Evolutionary conservation across 2,329 filamentous ascomycete genomes (phyloP).

Genomic region (Curvularia verruculosa): DNA sequence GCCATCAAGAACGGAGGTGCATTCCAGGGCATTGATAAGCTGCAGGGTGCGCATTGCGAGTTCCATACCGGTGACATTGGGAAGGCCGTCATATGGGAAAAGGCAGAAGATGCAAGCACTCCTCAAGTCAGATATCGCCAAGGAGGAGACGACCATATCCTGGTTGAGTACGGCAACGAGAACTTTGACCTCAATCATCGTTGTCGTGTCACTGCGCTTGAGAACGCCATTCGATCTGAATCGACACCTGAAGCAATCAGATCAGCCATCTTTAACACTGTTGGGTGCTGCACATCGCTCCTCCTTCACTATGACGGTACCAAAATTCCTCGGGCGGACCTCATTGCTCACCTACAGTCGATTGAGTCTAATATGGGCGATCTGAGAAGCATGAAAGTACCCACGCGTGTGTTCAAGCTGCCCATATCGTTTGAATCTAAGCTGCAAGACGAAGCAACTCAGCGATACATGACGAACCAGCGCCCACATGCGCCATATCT

Average conservation of each 20-base stretch:
- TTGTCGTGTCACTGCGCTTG: slow-evolving; percentile 61
- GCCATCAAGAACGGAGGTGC: slow-evolving; percentile 38
- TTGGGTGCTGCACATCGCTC: slow-evolving; percentile 58
- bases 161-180: slow-evolving; percentile 65
- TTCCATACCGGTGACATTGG: slow-evolving; percentile 37
- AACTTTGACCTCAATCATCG: slow-evolving; percentile 63
- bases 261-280: slow-evolving; percentile 56
- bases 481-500: slow-evolving; percentile 66
- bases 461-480: slow-evolving; percentile 67
- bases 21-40: slow-evolving; percentile 31
- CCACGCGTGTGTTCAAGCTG: slow-evolving; percentile 52
- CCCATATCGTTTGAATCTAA: slow-evolving; percentile 53
- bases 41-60: slow-evolving; percentile 35
- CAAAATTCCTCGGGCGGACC: slow-evolving; percentile 43
- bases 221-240: slow-evolving; percentile 53
- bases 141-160: slow-evolving; percentile 56
- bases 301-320: slow-evolving; percentile 51
- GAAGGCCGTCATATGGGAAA: slow-evolving; percentile 40
- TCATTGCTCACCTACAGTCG: slow-evolving; percentile 48
- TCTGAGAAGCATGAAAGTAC: slow-evolving; percentile 50
- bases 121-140: slow-evolving; percentile 39
- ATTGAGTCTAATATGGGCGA: slow-evolving; percentile 53
- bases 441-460: slow-evolving; percentile 58
- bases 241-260: slow-evolving; percentile 49
- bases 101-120: slow-evolving; percentile 23